phyloP scores from a whole-genome alignment of 164 flowering plant species.

The Hamamelis virginiana region DNA sequence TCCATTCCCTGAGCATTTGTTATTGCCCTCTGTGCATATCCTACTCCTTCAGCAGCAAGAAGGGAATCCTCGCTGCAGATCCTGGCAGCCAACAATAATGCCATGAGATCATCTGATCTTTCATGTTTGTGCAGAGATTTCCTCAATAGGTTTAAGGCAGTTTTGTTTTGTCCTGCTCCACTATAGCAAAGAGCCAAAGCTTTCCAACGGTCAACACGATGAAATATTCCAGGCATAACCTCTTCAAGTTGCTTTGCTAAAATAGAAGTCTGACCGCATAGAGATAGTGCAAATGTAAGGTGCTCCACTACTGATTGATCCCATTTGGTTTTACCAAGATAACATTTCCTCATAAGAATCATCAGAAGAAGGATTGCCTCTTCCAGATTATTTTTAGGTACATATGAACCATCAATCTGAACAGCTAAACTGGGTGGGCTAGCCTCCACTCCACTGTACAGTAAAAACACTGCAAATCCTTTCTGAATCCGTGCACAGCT shows the following conservation, averaged over 20 bases:
- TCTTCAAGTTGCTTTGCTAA: conserved; percentile 81
- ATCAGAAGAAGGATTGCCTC: conserved; percentile 86
- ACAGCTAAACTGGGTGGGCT: conserved; percentile 76
- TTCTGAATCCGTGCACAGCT: conserved; percentile 88
- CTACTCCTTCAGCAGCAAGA: conserved; percentile 84
- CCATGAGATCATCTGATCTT: conserved; percentile 61
- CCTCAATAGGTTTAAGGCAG: conserved; percentile 77
- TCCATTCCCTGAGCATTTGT: conserved; percentile 40
- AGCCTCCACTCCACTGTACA: conserved; percentile 89
- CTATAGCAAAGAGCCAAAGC: conserved; percentile 72
- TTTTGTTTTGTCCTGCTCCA: conserved; percentile 59
- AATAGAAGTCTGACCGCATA: conserved; percentile 71
- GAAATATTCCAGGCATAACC: conserved; percentile 72
- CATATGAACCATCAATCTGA: conserved; percentile 74
- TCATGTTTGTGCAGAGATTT: conserved; percentile 76
- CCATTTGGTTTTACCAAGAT: conserved; percentile 69
- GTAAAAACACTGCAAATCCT: conserved; percentile 71
- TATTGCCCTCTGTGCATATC: conserved; percentile 72
- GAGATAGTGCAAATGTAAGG: conserved; percentile 77
- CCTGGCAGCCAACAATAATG: conserved; percentile 74
- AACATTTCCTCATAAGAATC: conserved; percentile 72
- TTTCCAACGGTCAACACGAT: conserved; percentile 83
- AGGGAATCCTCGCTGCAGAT: conserved; percentile 69
- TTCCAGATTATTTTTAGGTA: conserved; percentile 85
- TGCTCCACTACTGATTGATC: conserved; percentile 89